Evolutionary conservation across 2,329 filamentous ascomycete species (phyloP).

Genomic region (Fusarium illudens): DNA sequence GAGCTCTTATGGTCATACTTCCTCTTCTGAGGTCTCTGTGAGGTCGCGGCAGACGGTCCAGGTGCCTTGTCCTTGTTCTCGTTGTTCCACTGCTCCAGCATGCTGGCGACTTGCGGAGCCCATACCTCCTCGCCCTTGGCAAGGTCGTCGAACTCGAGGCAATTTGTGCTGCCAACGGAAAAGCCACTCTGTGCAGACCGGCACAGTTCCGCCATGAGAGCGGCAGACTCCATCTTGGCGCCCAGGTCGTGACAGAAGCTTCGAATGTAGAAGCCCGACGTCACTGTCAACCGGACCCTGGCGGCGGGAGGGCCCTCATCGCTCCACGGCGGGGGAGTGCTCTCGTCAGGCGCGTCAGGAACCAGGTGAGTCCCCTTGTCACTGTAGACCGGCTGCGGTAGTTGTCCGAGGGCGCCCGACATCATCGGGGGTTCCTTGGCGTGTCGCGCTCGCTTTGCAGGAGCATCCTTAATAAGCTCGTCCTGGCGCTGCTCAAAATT

Average conservation of each 20-base stretch:
- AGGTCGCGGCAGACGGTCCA: conserved; percentile 27
- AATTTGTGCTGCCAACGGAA: conserved; percentile 72
- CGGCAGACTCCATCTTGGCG: conserved; percentile 80
- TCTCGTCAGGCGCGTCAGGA: conserved; percentile 55
- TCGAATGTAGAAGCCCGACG: conserved; percentile 95
- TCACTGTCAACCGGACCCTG: conserved; percentile 88
- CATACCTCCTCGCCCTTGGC: conserved; percentile 80
- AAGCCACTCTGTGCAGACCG: conserved; percentile 86
- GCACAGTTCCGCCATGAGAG: conserved; percentile 84
- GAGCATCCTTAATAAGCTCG: conserved; percentile 62
- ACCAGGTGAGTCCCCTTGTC: conserved; percentile 62
- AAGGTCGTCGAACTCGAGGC: conserved; percentile 81
- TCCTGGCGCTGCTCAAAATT: conserved; percentile 67
- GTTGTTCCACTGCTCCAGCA: conserved; percentile 56
- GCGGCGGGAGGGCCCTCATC: conserved; percentile 77
- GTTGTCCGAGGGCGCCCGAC: conserved; percentile 64
- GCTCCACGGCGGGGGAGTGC: conserved; percentile 64
- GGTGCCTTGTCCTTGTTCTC: conserved; percentile 43
- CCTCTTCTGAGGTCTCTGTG: conserved; percentile 36
- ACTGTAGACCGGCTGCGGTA: conserved; percentile 54
- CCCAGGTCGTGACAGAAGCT: conserved; percentile 94
- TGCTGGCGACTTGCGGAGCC: conserved; percentile 73
- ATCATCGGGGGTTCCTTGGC: conserved; percentile 56
- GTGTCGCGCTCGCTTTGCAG: conserved; percentile 46
- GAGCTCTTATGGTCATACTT: conserved; percentile 22